These are phyloP conservation scores for Stemphylium vesicarium DNA, from an alignment of 2,329 filamentous ascomycete species.

Conservation along the genomic window DNA sequence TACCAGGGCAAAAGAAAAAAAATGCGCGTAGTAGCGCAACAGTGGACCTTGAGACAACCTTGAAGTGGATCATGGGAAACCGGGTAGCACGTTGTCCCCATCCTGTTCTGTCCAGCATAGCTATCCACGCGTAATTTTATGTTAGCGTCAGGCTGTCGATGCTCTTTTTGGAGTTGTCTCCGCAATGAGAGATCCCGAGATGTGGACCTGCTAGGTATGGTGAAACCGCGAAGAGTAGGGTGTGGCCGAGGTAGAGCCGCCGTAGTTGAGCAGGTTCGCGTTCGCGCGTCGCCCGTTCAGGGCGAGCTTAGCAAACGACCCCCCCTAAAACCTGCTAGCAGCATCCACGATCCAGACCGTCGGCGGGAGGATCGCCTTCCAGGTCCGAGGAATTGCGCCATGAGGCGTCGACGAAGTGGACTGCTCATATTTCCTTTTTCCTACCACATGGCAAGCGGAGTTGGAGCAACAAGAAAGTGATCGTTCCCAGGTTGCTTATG, in stretches of 20 bases:
- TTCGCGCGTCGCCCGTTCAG: background rate
- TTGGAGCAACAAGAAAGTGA: background rate
- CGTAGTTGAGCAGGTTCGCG: background rate
- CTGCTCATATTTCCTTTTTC: too few relatives aligned
- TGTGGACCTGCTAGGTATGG: background rate
- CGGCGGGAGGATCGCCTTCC: background rate
- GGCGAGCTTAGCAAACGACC: background rate
- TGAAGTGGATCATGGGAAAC: too few relatives aligned
- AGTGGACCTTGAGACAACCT: too few relatives aligned
- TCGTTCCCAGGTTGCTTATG: background rate
- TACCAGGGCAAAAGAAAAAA: too few relatives aligned
- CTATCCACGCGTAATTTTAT: background rate
- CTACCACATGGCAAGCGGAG: too few relatives aligned
- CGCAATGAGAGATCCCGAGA: background rate
- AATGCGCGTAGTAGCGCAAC: too few relatives aligned
- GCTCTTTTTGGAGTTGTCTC: background rate
- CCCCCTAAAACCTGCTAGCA: background rate
- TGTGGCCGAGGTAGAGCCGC: conserved; percentile 5
- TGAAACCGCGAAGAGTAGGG: background rate
- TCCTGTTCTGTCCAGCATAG: too few relatives aligned
- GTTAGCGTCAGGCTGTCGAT: background rate
- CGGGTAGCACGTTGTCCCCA: too few relatives aligned
- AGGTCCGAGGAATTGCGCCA: background rate
- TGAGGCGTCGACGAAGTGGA: background rate
- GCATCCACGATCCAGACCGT: background rate